Evolutionary conservation across 169 alveolate genomes (phyloP).

Genomic region (Plasmodium vinckei): DNA sequence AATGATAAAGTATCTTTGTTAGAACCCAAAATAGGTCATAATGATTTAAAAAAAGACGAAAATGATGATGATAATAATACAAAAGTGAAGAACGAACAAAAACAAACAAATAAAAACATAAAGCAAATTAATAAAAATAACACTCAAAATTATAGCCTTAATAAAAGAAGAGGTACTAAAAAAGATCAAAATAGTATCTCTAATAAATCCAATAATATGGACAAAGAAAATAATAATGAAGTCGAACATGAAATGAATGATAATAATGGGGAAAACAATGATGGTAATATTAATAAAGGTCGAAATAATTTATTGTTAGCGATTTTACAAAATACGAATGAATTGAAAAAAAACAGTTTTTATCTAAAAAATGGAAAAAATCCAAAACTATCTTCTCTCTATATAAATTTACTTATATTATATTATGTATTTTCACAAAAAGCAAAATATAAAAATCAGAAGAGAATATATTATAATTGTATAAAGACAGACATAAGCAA

Average conservation of each 20-base stretch:
- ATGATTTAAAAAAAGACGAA: not conserved
- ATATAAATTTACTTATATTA: conserved; percentile 47
- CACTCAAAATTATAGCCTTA: too few species aligned
- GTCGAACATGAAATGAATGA: too few species aligned
- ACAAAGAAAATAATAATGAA: too few species aligned
- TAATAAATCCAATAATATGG: too few species aligned
- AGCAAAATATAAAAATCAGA: conserved; percentile 26
- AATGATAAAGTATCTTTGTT: not conserved
- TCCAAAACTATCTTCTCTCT: conserved; percentile 36
- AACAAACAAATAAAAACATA: not conserved
- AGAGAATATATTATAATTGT: conserved; percentile 17
- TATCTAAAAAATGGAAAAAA: conserved; percentile 5
- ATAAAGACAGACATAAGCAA: conserved; percentile 26
- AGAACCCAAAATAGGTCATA: too few species aligned
- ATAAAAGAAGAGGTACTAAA: too few species aligned
- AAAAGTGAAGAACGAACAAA: not conserved
- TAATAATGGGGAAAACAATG: too few species aligned
- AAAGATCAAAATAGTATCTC: too few species aligned
- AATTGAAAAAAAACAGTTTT: not conserved
- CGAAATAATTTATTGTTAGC: too few species aligned
- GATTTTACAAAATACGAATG: not conserved
- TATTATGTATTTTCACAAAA: conserved; percentile 53
- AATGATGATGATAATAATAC: conserved; percentile 1
- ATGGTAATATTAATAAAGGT: too few species aligned
- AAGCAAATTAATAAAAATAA: too few species aligned